Evolutionary conservation across 78 protist genomes (phyloP).

Genomic region (Dictyostelium discoideum): dicty_2.7 NC_007089.4:6312501-6313000

Average conservation of each 20-base stretch:
- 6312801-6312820: no score
- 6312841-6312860: not conserved
- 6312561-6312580: constrained; percentile 40
- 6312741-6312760: not conserved
- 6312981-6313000: no score
- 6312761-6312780: not conserved
- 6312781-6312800: not conserved
- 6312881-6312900: no score
- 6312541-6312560: not conserved
- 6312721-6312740: no score
- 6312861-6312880: not conserved
- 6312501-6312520: not conserved
- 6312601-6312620: not conserved
- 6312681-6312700: no score
- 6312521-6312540: constrained; percentile 18
- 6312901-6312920: no score
- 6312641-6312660: not conserved
- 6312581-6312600: not conserved
- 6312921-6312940: no score
- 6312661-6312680: not conserved
- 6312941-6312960: no score
- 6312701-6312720: no score
- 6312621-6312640: not conserved
- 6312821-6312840: not conserved
- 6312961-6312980: no score